These are phyloP conservation scores for Crithidia mellificae DNA, from an alignment of 208 protist species.

Conservation along the genomic window DNA sequence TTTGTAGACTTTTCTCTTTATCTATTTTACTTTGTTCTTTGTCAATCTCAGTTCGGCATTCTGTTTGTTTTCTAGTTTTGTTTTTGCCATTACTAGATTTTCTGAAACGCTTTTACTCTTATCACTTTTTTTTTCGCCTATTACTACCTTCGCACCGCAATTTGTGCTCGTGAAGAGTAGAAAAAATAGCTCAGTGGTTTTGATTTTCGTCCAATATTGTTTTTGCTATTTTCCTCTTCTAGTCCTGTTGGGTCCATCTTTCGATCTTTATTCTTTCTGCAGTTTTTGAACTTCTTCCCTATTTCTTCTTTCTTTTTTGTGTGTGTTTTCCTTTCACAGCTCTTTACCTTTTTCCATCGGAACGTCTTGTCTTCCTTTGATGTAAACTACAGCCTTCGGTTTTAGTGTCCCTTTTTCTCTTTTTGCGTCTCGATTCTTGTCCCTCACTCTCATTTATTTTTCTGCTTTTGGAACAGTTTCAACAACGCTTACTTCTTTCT, in stretches of 20 bases:
- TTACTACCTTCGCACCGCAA: not conserved
- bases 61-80: not conserved
- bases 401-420: not conserved
- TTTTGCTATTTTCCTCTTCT: no score
- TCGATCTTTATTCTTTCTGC: no score
- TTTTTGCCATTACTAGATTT: not conserved
- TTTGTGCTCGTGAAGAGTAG: not conserved
- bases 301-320: no score
- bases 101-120: not conserved
- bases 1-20: not conserved
- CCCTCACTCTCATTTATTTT: not conserved
- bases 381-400: not conserved
- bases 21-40: not conserved
- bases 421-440: not conserved
- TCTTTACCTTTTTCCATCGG: not conserved
- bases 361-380: not conserved
- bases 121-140: not conserved
- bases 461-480: no score
- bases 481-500: not conserved
- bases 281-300: no score
- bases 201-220: no score
- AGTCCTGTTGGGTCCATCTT: no score
- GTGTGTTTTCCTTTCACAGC: no score
- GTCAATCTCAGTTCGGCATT: not conserved
- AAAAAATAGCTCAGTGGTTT: not conserved